phyloP scores from a whole-genome alignment of 805 yeast genomes.

The Saccharomycopsis sp. region DNA sequence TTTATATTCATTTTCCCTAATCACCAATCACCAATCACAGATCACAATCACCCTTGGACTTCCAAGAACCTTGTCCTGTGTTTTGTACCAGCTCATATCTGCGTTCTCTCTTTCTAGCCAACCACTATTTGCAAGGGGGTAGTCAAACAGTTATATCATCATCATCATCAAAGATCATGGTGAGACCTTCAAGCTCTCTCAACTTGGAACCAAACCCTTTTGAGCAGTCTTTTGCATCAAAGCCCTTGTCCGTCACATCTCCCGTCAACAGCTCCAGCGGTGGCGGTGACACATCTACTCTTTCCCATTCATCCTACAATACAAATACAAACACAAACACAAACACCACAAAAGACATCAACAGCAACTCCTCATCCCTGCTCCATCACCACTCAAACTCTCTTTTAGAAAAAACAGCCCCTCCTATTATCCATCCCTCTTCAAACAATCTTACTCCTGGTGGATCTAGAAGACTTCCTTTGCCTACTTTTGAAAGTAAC shows the following conservation, averaged over 20 bases:
- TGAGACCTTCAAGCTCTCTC: slow-evolving; percentile 42
- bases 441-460: slow-evolving; percentile 49
- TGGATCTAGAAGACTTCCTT: slow-evolving; percentile 47
- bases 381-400: neutral
- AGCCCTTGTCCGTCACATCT: slow-evolving; percentile 10
- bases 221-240: slow-evolving; percentile 14
- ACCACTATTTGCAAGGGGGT: too few species aligned
- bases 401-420: slow-evolving; percentile 19
- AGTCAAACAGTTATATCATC: too few species aligned
- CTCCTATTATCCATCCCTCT: slow-evolving; percentile 32
- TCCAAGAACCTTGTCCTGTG: too few species aligned
- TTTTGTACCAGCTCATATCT: too few species aligned
- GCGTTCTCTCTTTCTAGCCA: too few species aligned
- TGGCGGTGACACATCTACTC: too few species aligned
- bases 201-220: slow-evolving; percentile 59
- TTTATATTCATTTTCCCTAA: neutral
- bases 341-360: too few species aligned
- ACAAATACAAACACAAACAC: neutral
- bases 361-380: neutral
- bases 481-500: slow-evolving; percentile 27
- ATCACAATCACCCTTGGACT: too few species aligned
- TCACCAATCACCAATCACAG: neutral
- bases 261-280: slow-evolving; percentile 12
- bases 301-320: too few species aligned
- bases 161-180: too few species aligned